A percentile compares a stretch with the other conserved stretches of the same genome.
Conservation (phyloP, 2,329 filamentous ascomycete species). For the Penicillium vulpinum region DNA sequence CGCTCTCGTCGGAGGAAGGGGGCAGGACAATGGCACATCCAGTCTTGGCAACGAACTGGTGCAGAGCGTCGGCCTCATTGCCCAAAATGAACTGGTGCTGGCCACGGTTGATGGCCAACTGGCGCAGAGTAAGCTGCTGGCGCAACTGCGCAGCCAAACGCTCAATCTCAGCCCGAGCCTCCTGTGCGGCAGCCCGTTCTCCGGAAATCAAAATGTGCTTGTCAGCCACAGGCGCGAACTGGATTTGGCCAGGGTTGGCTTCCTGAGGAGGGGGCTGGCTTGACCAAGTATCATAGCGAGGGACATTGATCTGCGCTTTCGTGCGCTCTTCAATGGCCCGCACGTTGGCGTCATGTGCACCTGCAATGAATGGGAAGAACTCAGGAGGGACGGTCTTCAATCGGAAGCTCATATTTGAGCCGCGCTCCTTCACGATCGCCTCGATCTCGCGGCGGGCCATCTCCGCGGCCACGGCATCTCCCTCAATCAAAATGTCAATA, state of each 20-base stretch:
- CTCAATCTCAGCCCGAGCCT: slow-evolving; percentile 78
- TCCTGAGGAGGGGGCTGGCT: slow-evolving; percentile 65
- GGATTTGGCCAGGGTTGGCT: slow-evolving; percentile 63
- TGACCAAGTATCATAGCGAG: slow-evolving; percentile 74
- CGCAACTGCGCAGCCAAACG: slow-evolving; percentile 73
- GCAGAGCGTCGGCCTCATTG: slow-evolving; percentile 72
- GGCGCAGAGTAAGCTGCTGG: slow-evolving; percentile 72
- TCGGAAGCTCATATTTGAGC: slow-evolving; percentile 76
- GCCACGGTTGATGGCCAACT: slow-evolving; percentile 78
- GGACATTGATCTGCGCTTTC: slow-evolving; percentile 79
- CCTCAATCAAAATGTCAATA: slow-evolving; percentile 85
- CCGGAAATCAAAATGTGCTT: slow-evolving; percentile 83
- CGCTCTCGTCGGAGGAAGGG: slow-evolving; percentile 72
- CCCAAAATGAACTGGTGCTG: slow-evolving; percentile 95
- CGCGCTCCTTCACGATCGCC: slow-evolving; percentile 82
- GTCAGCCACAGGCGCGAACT: slow-evolving; percentile 70
- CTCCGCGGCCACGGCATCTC: slow-evolving; percentile 83
- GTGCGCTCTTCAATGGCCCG: slow-evolving; percentile 69
- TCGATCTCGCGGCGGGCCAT: slow-evolving; percentile 81
- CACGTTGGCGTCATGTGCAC: slow-evolving; percentile 68
- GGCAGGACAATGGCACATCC: slow-evolving; percentile 86
- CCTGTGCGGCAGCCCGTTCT: slow-evolving; percentile 78
- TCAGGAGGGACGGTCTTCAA: slow-evolving; percentile 83
- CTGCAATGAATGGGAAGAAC: slow-evolving; percentile 93
- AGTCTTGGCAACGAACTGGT: slow-evolving; percentile 87